Base-by-base conservation (phyloP, 225 moss, liverwort and hornwort species). In the Takakia lepidozioides region DNA sequence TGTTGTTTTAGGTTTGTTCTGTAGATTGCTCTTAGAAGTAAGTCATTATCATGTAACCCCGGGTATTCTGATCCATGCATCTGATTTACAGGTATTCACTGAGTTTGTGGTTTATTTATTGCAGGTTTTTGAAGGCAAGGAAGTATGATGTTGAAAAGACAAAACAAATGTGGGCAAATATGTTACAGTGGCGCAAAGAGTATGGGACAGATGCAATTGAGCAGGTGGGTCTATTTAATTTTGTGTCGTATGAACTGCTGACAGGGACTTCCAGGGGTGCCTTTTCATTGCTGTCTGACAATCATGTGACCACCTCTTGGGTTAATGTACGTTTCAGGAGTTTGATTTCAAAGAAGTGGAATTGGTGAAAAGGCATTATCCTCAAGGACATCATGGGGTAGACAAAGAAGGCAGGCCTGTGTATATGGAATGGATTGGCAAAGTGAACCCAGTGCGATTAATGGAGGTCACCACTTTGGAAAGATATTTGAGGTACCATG, bases 381-480 rank as follows among this genome's bases (percentile, higher is more conserved):
- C 83, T 18, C 83, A 83, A 57, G 83, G 83, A 27, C 83, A 83
- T 60, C 83, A 83, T 47, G 83, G 83, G 46, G 74, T 83, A 60
- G 83, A 83, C 43, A 83, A 58, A 57, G 83, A 83, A 23, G 83
- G 83, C 43, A 68, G 78, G 44, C 83, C 83, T 38, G 46, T 83
- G 15, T 83, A 83, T 29, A 79, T 83, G 48, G 83, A 83, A 66
- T 64, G 74, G 53, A 79, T 83, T 51, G 83, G 83, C 44, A 74
- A 71, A 58, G 74, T 79, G 2, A 64, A 79, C 62, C 67, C 83
- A 29, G 53, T 67, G 28, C 22, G 3, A 48, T 30, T 83, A 55
- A 59, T 83, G 83, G 73, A 66, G 54, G 71, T 79, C 29, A 83
- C 83, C 13, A 27, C 83, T 7, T 71, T 78, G 40, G 83, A 83